These are phyloP conservation scores for Dictyostelium citrinum DNA, from an alignment of 78 protist species.

Conservation along the genomic window DNA sequence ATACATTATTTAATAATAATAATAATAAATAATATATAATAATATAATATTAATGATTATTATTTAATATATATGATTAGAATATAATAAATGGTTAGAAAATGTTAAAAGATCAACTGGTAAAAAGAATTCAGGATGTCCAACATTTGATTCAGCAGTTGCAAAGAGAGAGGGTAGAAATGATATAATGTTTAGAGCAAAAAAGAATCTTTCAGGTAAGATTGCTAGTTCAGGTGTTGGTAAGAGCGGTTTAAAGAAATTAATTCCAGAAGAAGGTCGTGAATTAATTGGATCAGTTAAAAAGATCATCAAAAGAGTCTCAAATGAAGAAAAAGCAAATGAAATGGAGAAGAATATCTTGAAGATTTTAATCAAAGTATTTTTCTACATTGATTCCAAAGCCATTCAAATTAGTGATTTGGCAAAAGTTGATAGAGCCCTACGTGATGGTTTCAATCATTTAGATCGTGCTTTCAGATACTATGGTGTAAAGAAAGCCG, in stretches of 20 bases:
- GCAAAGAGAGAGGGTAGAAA: conserved; percentile 65
- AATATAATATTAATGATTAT: no score
- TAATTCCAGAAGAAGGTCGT: conserved; percentile 71
- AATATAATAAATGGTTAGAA: conserved; percentile 51
- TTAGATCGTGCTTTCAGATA: conserved; percentile 49
- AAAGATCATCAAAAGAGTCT: conserved; percentile 47
- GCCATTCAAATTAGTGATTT: conserved; percentile 32
- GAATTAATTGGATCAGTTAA: conserved; percentile 44
- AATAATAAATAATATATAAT: no score
- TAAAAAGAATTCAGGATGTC: conserved; percentile 56
- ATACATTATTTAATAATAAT: no score
- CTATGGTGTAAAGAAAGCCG: conserved; percentile 49
- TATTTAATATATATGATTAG: neutral
- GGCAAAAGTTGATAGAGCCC: conserved; percentile 37
- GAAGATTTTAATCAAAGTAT: conserved; percentile 58
- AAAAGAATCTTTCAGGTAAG: conserved; percentile 70
- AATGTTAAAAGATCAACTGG: conserved; percentile 29
- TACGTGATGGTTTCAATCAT: conserved; percentile 65
- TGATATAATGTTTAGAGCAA: conserved; percentile 72
- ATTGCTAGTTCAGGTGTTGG: conserved; percentile 68
- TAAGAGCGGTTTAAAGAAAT: conserved; percentile 65
- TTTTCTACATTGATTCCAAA: conserved; percentile 57
- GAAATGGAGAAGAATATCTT: conserved; percentile 77
- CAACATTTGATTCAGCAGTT: neutral
- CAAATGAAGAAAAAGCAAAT: conserved; percentile 66